A percentile compares a stretch with the other conserved stretches of the same genome.
Conservation (phyloP, 495 filamentous ascomycete species). For the Thozetella sp. region DNA sequence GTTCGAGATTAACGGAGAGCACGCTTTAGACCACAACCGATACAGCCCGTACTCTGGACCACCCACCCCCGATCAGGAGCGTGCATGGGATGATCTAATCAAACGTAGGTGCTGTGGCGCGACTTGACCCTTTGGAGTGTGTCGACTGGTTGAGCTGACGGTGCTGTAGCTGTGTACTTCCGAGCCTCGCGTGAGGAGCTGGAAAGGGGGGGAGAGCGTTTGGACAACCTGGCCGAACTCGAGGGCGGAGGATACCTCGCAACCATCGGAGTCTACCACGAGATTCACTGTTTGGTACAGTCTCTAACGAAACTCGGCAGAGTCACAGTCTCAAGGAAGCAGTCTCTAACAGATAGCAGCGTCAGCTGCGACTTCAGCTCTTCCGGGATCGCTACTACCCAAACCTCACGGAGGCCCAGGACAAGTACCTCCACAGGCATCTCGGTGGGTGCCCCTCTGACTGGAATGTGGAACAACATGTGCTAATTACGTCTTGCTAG, state of each 20-base stretch:
- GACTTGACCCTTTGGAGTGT: background rate
- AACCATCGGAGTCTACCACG: constrained; percentile 15
- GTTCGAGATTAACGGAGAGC: constrained; percentile 11
- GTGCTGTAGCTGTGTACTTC: constrained; percentile 11
- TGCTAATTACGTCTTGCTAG: constrained; percentile 2
- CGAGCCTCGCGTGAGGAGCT: constrained; percentile 11
- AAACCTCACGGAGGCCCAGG: constrained; percentile 12
- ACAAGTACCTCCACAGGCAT: constrained; percentile 9
- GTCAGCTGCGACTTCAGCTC: constrained; percentile 13
- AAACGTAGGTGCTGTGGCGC: constrained; percentile 6
- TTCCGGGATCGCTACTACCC: constrained; percentile 14
- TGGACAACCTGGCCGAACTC: constrained; percentile 8
- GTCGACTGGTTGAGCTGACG: background rate
- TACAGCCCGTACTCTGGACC: constrained; percentile 10
- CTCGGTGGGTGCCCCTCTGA: constrained; percentile 8
- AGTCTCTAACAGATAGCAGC: constrained; percentile 1
- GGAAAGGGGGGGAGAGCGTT: constrained; percentile 3
- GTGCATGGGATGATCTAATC: constrained; percentile 13
- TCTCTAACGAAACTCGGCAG: background rate
- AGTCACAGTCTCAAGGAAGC: background rate
- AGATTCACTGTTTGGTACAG: constrained; percentile 19
- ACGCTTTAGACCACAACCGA: constrained; percentile 7
- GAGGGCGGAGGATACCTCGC: constrained; percentile 13
- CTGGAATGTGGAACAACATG: background rate
- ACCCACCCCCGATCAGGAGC: constrained; percentile 7